phyloP scores from a whole-genome alignment of 768 basidiomycete genomes.

The Myochromella boudieri region DNA sequence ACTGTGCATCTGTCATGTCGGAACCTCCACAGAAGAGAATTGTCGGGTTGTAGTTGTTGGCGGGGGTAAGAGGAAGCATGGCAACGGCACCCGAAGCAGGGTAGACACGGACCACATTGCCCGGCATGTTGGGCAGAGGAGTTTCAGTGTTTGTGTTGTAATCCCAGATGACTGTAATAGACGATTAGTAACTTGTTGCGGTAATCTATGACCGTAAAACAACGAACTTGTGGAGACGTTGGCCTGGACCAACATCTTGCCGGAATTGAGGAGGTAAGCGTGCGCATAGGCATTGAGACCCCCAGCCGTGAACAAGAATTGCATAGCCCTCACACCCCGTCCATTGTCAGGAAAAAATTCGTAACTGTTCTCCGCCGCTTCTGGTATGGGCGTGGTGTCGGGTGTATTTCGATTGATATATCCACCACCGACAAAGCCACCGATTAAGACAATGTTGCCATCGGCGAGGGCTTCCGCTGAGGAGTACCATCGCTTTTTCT shows the following conservation, averaged over 20 bases:
- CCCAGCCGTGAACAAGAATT: conserved; percentile 70
- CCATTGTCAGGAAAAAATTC: conserved; percentile 78
- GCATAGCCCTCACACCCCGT: conserved; percentile 47
- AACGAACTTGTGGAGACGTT: conserved; percentile 73
- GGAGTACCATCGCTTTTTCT: conserved; percentile 76
- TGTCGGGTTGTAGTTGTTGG: conserved; percentile 84
- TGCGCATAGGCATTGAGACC: conserved; percentile 80
- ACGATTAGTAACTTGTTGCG: conserved; percentile 12
- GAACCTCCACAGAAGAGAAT: conserved; percentile 91
- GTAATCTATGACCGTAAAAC: no score
- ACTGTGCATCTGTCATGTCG: conserved; percentile 68
- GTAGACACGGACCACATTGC: conserved; percentile 75
- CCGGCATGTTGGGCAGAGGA: conserved; percentile 70
- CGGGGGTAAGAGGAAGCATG: conserved; percentile 89
- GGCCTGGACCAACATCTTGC: conserved; percentile 80
- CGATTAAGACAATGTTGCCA: conserved; percentile 78
- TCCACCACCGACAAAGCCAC: conserved; percentile 76
- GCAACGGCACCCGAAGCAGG: conserved; percentile 87
- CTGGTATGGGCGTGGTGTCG: conserved; percentile 57
- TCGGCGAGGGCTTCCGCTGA: conserved; percentile 73
- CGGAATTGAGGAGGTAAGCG: conserved; percentile 72
- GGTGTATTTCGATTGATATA: conserved; percentile 79
- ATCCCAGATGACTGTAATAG: conserved; percentile 48
- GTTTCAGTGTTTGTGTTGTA: conserved; percentile 56
- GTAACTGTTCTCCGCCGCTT: conserved; percentile 77